Base-by-base conservation (phyloP, 2,329 filamentous ascomycete species). In the Neophaeococcomyces mojaviensis region DNA sequence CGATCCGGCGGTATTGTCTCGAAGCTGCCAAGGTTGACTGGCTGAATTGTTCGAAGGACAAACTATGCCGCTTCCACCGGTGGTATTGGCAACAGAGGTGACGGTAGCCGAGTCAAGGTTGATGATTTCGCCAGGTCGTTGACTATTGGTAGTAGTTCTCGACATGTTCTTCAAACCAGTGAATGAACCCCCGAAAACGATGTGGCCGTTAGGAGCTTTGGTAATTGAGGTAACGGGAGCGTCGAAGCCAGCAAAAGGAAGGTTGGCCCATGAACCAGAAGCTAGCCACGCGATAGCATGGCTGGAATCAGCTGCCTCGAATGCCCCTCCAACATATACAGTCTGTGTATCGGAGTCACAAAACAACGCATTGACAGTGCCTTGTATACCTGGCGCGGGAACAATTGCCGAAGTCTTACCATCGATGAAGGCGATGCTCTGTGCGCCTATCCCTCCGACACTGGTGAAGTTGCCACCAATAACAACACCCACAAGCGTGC, bases 391-490 rank as follows among this genome's bases (percentile, higher is more conserved):
- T n/a, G 78, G 67, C 32, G 96, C 67, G n/a, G 88, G 75, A 1
- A 79, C 84, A 40, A 96, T 73, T 31, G 76, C 66, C 36, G 79
- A 79, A 3, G 80, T 83, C 53, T 79, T 78, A 3, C 86, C 79
- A 62, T 96, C 79, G 68, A 89, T 88, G 38, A 94, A 64, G 19
- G 89, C 92, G 47, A 94, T 79, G 36, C 86, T 86, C 44, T 81
- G 81, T 2, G 88, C 87, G 59, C 86, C 70, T 47, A 83, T 75
- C 48, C 81, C 81, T 49, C 82, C 86, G 51, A 98, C 69, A 63
- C 87, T 94, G 26, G 92, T 97, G 63, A 98, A 98, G 69, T 97
- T 97, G 39, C 92, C 92, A 46, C 86, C 92, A 13, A 98, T 77
- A 39, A 97, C 77, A 22, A 97, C 78, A 33, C 84, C 83, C n/a